These are phyloP conservation scores for Ceratocystis colombiana DNA, from an alignment of 2,329 filamentous ascomycete genomes.

Conservation along the genomic window DNA sequence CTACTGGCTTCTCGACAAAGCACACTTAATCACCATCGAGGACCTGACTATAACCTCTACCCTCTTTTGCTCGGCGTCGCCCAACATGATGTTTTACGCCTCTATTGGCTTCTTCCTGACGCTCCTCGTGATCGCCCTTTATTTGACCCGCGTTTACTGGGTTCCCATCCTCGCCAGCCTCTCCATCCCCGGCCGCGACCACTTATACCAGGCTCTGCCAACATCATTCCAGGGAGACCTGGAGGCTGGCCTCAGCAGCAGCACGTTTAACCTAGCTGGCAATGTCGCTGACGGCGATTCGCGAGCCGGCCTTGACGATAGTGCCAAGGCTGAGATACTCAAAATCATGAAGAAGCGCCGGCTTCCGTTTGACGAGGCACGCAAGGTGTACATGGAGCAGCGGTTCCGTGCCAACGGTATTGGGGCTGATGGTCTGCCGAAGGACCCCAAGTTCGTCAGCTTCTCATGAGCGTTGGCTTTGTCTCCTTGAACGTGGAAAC, in stretches of 20 bases:
- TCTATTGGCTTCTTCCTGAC: constrained; percentile 62
- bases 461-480: constrained; percentile 45
- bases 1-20: too few relatives aligned
- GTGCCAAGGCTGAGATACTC: constrained; percentile 70
- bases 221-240: constrained; percentile 71
- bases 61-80: background rate
- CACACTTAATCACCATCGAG: too few relatives aligned
- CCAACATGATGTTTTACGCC: constrained; percentile 74
- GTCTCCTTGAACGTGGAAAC: too few relatives aligned
- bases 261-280: constrained; percentile 68
- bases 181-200: constrained; percentile 42
- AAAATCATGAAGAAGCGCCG: constrained; percentile 80
- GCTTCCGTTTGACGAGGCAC: constrained; percentile 82
- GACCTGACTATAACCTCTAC: too few relatives aligned
- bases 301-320: constrained; percentile 69
- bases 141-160: constrained; percentile 73
- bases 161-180: constrained; percentile 55
- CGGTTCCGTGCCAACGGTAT: constrained; percentile 82
- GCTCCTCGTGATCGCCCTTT: constrained; percentile 62
- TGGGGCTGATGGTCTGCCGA: constrained; percentile 72
- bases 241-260: constrained; percentile 74
- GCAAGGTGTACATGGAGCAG: constrained; percentile 74
- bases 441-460: constrained; percentile 91
- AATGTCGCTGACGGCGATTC: constrained; percentile 74
- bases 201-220: constrained; percentile 69